These are phyloP conservation scores for Candida glucosophila DNA, from an alignment of 1,139 yeast genomes.

Conservation along the genomic window DNA sequence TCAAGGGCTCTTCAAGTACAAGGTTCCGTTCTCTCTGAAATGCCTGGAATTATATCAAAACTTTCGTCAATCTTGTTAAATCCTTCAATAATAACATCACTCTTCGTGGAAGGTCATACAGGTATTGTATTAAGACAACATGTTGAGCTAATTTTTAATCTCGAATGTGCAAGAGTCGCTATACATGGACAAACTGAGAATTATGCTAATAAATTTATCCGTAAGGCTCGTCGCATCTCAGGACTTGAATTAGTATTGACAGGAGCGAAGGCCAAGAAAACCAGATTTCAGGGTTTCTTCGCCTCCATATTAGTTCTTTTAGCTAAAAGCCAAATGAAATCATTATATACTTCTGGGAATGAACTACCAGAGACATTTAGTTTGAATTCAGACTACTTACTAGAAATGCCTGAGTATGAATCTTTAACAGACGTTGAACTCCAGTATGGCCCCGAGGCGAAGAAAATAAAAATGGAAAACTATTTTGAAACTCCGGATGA, in stretches of 20 bases:
- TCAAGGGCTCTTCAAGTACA: slow-evolving; percentile 58
- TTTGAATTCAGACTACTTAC: slow-evolving; percentile 68
- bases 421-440: slow-evolving; percentile 44
- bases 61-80: slow-evolving; percentile 31
- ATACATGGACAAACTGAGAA: slow-evolving; percentile 56
- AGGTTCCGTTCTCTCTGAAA: slow-evolving; percentile 51
- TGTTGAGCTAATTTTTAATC: slow-evolving; percentile 37
- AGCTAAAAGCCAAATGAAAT: slow-evolving; percentile 47
- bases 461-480: slow-evolving; percentile 36
- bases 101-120: slow-evolving; percentile 18
- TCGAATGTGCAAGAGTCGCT: slow-evolving; percentile 61
- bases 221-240: slow-evolving; percentile 48
- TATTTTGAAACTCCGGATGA: slow-evolving; percentile 13
- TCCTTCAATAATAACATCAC: slow-evolving; percentile 19
- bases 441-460: slow-evolving; percentile 19
- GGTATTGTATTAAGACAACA: too few species aligned
- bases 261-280: slow-evolving; percentile 83
- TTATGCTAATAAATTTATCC: slow-evolving; percentile 41
- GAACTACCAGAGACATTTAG: slow-evolving; percentile 45
- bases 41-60: slow-evolving; percentile 37
- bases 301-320: slow-evolving; percentile 71
- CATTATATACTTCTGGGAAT: slow-evolving; percentile 13
- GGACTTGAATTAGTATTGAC: slow-evolving; percentile 61
- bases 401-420: slow-evolving; percentile 69
- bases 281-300: slow-evolving; percentile 68